phyloP scores from a whole-genome alignment of 345 rosid species.

The Salix caprea region DNA sequence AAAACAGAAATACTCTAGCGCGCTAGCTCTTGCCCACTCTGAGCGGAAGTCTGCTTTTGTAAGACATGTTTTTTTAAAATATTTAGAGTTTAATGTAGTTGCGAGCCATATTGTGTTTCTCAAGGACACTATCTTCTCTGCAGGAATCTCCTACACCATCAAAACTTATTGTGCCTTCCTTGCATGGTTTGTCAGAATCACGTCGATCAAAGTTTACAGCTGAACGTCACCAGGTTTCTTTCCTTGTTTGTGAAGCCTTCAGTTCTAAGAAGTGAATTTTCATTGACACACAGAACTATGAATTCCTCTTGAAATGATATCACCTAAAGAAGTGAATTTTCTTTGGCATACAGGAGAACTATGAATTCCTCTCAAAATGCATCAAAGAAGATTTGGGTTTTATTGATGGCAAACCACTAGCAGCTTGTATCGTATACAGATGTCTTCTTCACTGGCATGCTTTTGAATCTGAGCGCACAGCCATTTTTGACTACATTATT shows the following conservation, averaged over 20 bases:
- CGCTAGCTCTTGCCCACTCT: conserved; percentile 41
- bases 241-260: conserved; percentile 9
- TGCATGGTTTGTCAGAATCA: conserved; percentile 73
- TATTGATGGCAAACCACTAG: conserved; percentile 72
- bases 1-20: conserved; percentile 57
- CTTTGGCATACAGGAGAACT: conserved; percentile 63
- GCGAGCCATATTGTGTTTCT: background rate
- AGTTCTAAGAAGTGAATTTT: conserved; percentile 2
- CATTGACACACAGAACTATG: conserved; percentile 51
- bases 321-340: background rate
- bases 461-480: conserved; percentile 85
- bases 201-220: conserved; percentile 72
- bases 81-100: conserved; percentile 5
- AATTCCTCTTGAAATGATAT: conserved; percentile 64
- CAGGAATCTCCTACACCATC: conserved; percentile 94
- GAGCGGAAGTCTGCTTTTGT: conserved; percentile 64
- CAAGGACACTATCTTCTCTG: conserved; percentile 15
- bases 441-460: conserved; percentile 94
- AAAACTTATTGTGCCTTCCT: conserved; percentile 59
- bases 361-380: conserved; percentile 76
- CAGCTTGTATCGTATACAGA: conserved; percentile 83
- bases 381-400: conserved; percentile 85
- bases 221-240: conserved; percentile 78
- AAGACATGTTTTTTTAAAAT: conserved; percentile 31
- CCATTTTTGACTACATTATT: conserved; percentile 80